A percentile compares a stretch with the other conserved stretches of the same genome.
Evolutionary conservation across 805 yeast genomes (phyloP).

Genomic region (Pichia exigua): DNA sequence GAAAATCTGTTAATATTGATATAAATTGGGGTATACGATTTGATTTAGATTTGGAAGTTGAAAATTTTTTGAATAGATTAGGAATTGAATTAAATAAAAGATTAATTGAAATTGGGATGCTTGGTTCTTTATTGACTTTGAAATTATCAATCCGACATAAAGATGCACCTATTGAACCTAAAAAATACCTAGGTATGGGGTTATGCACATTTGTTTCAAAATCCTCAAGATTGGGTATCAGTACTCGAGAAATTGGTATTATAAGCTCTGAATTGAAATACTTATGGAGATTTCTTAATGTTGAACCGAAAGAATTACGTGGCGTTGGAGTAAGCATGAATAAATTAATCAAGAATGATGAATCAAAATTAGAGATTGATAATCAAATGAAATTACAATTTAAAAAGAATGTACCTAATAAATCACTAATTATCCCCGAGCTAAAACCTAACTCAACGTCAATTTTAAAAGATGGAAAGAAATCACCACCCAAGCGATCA

Average conservation of each 20-base stretch:
- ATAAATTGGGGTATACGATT: constrained; percentile 88
- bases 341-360: constrained; percentile 38
- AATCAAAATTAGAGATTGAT: constrained; percentile 14
- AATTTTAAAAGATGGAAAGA: background rate
- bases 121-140: constrained; percentile 53
- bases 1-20: constrained; percentile 81
- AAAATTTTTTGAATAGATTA: constrained; percentile 49
- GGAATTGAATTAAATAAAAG: constrained; percentile 53
- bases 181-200: constrained; percentile 83
- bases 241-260: constrained; percentile 54
- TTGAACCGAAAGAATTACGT: constrained; percentile 55
- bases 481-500: background rate
- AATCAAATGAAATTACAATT: constrained; percentile 31
- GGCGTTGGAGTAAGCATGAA: constrained; percentile 71
- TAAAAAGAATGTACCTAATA: constrained; percentile 8
- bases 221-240: constrained; percentile 49
- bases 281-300: constrained; percentile 45
- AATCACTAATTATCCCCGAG: background rate
- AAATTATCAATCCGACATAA: constrained; percentile 57
- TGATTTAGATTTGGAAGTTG: constrained; percentile 51
- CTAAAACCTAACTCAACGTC: background rate
- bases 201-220: constrained; percentile 57
- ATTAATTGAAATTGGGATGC: constrained; percentile 36
- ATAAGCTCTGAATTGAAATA: constrained; percentile 52
- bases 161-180: constrained; percentile 65